Percentiles rank a stretch among this genome's conserved stretches.
Evolutionary conservation across 129 eudicot species (phyloP).

Genomic region (Centaurea solstitialis): DNA sequence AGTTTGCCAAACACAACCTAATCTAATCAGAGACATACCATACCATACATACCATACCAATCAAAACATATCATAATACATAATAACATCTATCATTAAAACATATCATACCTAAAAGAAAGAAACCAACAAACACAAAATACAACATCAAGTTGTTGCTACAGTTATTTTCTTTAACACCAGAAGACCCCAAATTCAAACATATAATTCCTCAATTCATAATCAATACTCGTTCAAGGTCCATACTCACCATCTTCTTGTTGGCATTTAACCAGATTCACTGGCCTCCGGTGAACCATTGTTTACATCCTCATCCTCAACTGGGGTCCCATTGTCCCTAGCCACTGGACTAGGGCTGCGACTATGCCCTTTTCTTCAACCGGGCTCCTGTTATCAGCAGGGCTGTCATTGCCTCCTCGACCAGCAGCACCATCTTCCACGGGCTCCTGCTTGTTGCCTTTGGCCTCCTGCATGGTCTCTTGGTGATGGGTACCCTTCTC

Average conservation of each 20-base stretch:
- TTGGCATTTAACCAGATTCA: slow-evolving; percentile 29
- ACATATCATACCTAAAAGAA: not conserved
- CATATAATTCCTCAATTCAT: not conserved
- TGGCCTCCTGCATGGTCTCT: slow-evolving; percentile 24
- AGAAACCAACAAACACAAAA: not conserved
- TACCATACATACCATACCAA: not conserved
- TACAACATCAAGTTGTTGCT: slow-evolving; percentile 1
- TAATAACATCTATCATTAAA: not conserved
- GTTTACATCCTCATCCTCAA: slow-evolving; percentile 33
- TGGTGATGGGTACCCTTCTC: slow-evolving; percentile 53
- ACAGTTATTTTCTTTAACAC: slow-evolving; percentile 2
- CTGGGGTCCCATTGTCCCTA: slow-evolving; percentile 32
- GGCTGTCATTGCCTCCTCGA: slow-evolving; percentile 25
- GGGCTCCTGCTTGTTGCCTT: slow-evolving; percentile 31
- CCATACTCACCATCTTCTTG: slow-evolving; percentile 13
- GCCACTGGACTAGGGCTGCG: slow-evolving; percentile 32
- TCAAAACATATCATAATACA: not conserved
- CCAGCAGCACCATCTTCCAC: slow-evolving; percentile 20
- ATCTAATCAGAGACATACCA: not conserved
- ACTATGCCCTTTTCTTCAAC: slow-evolving; percentile 34
- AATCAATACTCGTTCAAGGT: slow-evolving; percentile 8
- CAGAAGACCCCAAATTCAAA: slow-evolving; percentile 15
- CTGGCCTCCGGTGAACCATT: slow-evolving; percentile 39
- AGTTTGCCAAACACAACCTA: not conserved
- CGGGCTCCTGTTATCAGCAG: slow-evolving; percentile 28